Conservation (phyloP, 2,329 filamentous ascomycete genomes). For the Aspergillus melleus region DNA sequence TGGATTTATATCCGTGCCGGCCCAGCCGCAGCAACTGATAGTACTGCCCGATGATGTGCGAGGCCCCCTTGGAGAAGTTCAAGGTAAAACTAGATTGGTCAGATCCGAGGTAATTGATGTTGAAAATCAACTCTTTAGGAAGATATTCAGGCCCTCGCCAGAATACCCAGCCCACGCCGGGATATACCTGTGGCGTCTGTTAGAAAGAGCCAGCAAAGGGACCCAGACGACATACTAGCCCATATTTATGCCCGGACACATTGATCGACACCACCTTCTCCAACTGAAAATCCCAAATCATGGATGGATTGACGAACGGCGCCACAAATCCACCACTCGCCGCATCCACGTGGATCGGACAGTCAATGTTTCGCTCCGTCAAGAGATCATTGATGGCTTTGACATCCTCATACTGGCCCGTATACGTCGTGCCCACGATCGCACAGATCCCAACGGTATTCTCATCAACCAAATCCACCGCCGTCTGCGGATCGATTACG, state of each 20-base stretch:
- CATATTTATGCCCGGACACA: slow-evolving; percentile 48
- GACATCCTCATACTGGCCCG: slow-evolving; percentile 71
- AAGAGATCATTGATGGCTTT: slow-evolving; percentile 66
- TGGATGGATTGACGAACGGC: slow-evolving; percentile 40
- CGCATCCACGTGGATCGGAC: slow-evolving; percentile 57
- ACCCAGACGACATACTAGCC: slow-evolving; percentile 43
- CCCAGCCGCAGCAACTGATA: slow-evolving; percentile 72
- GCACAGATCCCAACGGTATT: slow-evolving; percentile 77
- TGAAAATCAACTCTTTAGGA: slow-evolving; percentile 68
- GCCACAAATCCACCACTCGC: slow-evolving; percentile 46
- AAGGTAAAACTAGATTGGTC: slow-evolving; percentile 70
- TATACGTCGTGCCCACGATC: slow-evolving; percentile 71
- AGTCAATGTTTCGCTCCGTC: slow-evolving; percentile 46
- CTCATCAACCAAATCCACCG: slow-evolving; percentile 69
- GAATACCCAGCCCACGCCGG: slow-evolving; percentile 70
- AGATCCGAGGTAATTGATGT: slow-evolving; percentile 71
- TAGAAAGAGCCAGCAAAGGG: background rate
- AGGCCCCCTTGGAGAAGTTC: slow-evolving; percentile 71
- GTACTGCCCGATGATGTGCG: slow-evolving; percentile 70
- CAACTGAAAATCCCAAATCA: slow-evolving; percentile 30
- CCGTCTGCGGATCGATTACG: slow-evolving; percentile 64
- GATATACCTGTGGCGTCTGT: slow-evolving; percentile 48
- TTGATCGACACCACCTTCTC: slow-evolving; percentile 59
- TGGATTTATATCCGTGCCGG: slow-evolving; percentile 61
- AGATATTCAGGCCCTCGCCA: slow-evolving; percentile 66